A percentile compares a stretch with the other conserved stretches of the same genome.
These are phyloP conservation scores for Erigeron canadensis DNA, from an alignment of 129 eudicot species.

Conservation along the genomic window DNA sequence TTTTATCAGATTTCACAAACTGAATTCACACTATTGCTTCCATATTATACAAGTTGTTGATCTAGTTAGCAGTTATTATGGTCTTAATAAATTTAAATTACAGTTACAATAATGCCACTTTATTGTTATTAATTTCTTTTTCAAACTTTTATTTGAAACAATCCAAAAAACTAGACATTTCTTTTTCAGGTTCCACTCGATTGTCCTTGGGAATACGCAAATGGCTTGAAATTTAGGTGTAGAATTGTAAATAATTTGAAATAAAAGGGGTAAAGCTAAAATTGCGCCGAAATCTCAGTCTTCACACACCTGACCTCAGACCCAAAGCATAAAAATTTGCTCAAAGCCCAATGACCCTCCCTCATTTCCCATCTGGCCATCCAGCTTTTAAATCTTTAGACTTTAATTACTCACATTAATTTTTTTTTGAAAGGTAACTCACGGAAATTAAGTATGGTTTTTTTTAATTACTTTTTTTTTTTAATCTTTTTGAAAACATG, in stretches of 20 bases:
- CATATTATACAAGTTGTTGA: too few relatives aligned
- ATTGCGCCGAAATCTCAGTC: slow-evolving; percentile 37
- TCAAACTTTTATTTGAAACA: background rate
- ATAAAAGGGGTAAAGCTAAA: slow-evolving; percentile 26
- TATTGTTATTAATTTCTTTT: too few relatives aligned
- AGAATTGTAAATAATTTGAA: slow-evolving; percentile 19
- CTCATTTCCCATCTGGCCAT: background rate
- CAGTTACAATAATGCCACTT: too few relatives aligned
- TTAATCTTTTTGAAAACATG: too few relatives aligned
- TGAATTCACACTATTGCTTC: too few relatives aligned
- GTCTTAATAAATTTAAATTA: too few relatives aligned
- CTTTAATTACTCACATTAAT: background rate
- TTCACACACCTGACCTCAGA: slow-evolving; percentile 23
- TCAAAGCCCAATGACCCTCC: slow-evolving; percentile 22
- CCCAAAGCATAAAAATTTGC: background rate
- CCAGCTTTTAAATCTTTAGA: slow-evolving; percentile 16
- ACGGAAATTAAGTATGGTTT: too few relatives aligned
- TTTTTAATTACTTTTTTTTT: too few relatives aligned
- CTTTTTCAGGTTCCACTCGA: slow-evolving; percentile 1
- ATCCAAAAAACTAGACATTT: background rate
- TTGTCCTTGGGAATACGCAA: slow-evolving; percentile 10
- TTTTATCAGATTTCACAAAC: too few relatives aligned
- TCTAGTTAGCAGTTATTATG: too few relatives aligned
- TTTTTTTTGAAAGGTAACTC: too few relatives aligned
- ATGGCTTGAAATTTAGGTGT: background rate